Percentiles rank a stretch among this genome's conserved stretches.
phyloP scores from a whole-genome alignment of 768 basidiomycete genomes.

The Cyclocybe cylindracea region DNA sequence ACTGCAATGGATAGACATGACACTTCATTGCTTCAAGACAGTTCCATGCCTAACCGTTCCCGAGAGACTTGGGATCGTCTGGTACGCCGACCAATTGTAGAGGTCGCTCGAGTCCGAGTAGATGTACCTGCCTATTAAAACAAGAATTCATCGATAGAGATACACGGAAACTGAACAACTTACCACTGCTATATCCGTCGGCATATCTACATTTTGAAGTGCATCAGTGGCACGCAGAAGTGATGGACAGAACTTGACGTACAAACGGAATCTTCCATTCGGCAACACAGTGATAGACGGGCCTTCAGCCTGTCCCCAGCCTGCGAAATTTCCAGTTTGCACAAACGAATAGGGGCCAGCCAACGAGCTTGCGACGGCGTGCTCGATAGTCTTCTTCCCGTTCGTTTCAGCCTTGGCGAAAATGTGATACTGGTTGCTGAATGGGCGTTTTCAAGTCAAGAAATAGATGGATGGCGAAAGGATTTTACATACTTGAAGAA shows the following conservation, averaged over 20 bases:
- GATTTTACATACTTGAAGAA: slow-evolving; percentile 27
- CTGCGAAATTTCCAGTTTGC: slow-evolving; percentile 34
- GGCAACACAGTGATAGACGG: slow-evolving; percentile 30
- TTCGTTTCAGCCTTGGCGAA: slow-evolving; percentile 34
- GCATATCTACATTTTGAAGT: slow-evolving; percentile 21
- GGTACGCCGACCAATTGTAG: slow-evolving; percentile 30
- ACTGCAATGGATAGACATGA: too few relatives aligned
- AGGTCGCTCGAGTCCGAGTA: slow-evolving; percentile 36
- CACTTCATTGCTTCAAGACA: slow-evolving; percentile 27
- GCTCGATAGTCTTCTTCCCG: slow-evolving; percentile 32
- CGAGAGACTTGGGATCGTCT: slow-evolving; percentile 28
- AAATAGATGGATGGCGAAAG: not conserved
- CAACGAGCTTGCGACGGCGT: slow-evolving; percentile 30
- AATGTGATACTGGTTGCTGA: slow-evolving; percentile 33
- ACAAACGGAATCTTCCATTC: slow-evolving; percentile 33
- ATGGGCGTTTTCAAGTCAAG: not conserved
- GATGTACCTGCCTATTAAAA: slow-evolving; percentile 29
- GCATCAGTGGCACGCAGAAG: not conserved
- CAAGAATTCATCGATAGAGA: too few relatives aligned
- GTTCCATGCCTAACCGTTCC: slow-evolving; percentile 33
- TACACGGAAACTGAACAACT: not conserved
- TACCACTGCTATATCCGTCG: slow-evolving; percentile 31
- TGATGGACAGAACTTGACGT: slow-evolving; percentile 5
- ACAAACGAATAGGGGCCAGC: slow-evolving; percentile 35
- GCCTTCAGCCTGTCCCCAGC: slow-evolving; percentile 36